phyloP scores from a whole-genome alignment of 768 basidiomycete genomes.

The Nevesoporus exiguus region DNA sequence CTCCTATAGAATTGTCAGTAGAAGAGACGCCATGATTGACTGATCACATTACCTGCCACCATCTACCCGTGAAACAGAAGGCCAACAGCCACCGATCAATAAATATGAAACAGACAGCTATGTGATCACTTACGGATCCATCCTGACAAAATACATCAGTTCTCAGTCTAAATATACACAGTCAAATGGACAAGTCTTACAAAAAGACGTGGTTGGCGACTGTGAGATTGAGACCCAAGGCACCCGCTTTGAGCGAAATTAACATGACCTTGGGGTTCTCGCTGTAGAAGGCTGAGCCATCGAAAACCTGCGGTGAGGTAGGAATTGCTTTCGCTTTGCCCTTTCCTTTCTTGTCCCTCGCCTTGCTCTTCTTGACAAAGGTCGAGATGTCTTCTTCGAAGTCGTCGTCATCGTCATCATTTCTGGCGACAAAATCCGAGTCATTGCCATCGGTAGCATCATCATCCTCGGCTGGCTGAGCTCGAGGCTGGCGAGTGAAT shows the following conservation, averaged over 20 bases:
- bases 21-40: background rate
- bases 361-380: slow-evolving; percentile 31
- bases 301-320: slow-evolving; percentile 12
- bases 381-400: slow-evolving; percentile 30
- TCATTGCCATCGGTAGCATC: slow-evolving; percentile 29
- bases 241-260: slow-evolving; percentile 84
- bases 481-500: slow-evolving; percentile 4
- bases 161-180: background rate
- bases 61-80: slow-evolving; percentile 38
- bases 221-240: slow-evolving; percentile 83
- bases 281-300: slow-evolving; percentile 24
- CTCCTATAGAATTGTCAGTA: slow-evolving; percentile 41
- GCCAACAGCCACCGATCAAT: slow-evolving; percentile 13
- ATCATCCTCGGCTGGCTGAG: slow-evolving; percentile 7
- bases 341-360: slow-evolving; percentile 38
- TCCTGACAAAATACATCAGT: slow-evolving; percentile 40
- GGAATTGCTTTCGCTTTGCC: slow-evolving; percentile 29
- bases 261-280: slow-evolving; percentile 77
- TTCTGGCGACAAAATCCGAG: slow-evolving; percentile 34
- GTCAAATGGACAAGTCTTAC: slow-evolving; percentile 40
- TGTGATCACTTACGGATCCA: slow-evolving; percentile 68
- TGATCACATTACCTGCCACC: slow-evolving; percentile 60
- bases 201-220: slow-evolving; percentile 85
- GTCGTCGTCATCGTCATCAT: slow-evolving; percentile 27
- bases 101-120: background rate